phyloP scores from a whole-genome alignment of 1,284 basidiomycete genomes.

The Apiotrichum brassicae region DNA sequence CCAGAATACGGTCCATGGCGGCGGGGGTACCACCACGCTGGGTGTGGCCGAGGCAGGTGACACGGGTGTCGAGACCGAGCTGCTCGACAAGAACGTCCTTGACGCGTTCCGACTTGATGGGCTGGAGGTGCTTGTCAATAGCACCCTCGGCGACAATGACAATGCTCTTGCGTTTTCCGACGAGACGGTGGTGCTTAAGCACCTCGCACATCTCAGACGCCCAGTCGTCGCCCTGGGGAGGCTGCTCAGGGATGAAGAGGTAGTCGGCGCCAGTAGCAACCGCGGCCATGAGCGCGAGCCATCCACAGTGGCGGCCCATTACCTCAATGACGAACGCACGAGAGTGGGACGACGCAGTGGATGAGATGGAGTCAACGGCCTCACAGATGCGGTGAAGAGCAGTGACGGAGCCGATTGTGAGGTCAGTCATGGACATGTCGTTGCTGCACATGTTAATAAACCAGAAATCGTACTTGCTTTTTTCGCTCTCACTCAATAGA shows the following conservation, averaged over 20 bases:
- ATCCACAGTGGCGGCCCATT: conserved; percentile 98
- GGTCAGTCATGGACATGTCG: conserved; percentile 95
- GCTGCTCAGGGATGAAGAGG: conserved; percentile 91
- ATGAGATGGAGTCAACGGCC: conserved; percentile 95
- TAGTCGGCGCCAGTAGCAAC: conserved; percentile 93
- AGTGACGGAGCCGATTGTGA: conserved; percentile 94
- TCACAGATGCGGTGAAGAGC: conserved; percentile 96
- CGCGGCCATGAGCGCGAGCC: conserved; percentile 89
- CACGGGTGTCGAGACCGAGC: conserved; percentile 87
- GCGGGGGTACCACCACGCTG: conserved; percentile 92
- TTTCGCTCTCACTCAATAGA: conserved; percentile 65
- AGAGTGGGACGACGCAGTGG: conserved; percentile 90
- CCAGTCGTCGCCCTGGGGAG: conserved; percentile 74
- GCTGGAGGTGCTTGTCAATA: conserved; percentile 76
- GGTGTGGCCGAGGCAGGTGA: conserved; percentile 97
- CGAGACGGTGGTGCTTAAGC: conserved; percentile 79
- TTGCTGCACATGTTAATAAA: conserved; percentile 51
- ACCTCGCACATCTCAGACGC: conserved; percentile 86
- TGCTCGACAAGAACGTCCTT: conserved; percentile 80
- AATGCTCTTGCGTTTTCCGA: conserved; percentile 96
- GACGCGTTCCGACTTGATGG: conserved; percentile 83
- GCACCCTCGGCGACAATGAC: conserved; percentile 98
- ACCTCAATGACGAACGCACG: conserved; percentile 98
- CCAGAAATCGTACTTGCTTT: background rate
- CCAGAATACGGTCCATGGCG: conserved; percentile 86